Percentiles rank a stretch among this genome's conserved stretches.
These are phyloP conservation scores for Artemisia annua DNA, from an alignment of 129 eudicot genomes.

Conservation along the genomic window DNA sequence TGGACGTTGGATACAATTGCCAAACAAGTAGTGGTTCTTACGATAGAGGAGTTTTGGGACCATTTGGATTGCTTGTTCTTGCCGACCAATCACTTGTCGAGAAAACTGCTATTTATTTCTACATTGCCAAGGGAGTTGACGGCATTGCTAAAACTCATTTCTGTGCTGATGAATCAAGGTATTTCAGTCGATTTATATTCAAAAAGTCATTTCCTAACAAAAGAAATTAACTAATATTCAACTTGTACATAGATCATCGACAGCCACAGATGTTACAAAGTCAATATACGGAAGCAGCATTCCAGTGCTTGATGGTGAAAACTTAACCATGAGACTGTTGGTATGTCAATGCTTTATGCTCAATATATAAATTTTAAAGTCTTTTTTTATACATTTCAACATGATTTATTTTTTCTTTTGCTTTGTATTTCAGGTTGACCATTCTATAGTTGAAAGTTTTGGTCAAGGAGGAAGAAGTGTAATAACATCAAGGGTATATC, in stretches of 20 bases:
- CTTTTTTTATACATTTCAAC: no score
- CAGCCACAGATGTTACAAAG: conserved; percentile 59
- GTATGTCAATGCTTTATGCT: conserved; percentile 27
- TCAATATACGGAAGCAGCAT: conserved; percentile 55
- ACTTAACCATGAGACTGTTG: conserved; percentile 50
- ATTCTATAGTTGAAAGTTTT: no score
- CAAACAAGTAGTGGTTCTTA: conserved; percentile 53
- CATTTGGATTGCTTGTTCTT: conserved; percentile 67
- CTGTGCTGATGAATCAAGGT: conserved; percentile 70
- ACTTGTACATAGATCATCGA: conserved; percentile 47
- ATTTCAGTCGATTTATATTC: not conserved
- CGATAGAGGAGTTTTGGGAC: conserved; percentile 58
- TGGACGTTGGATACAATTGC: conserved; percentile 54
- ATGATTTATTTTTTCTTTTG: no score
- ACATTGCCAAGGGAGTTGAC: conserved; percentile 50
- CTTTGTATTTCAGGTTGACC: no score
- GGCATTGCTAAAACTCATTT: conserved; percentile 51
- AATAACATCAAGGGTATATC: no score
- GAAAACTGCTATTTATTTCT: conserved; percentile 66
- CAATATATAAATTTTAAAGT: no score
- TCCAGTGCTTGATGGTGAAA: conserved; percentile 68
- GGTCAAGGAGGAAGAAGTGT: no score
- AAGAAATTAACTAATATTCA: not conserved
- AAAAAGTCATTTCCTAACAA: not conserved
- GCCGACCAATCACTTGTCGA: conserved; percentile 58